Percentiles rank a stretch among this genome's conserved stretches.
These are phyloP conservation scores for Oryza glumipatula DNA, from an alignment of 176 grass and related monocot genomes.

Conservation along the genomic window DNA sequence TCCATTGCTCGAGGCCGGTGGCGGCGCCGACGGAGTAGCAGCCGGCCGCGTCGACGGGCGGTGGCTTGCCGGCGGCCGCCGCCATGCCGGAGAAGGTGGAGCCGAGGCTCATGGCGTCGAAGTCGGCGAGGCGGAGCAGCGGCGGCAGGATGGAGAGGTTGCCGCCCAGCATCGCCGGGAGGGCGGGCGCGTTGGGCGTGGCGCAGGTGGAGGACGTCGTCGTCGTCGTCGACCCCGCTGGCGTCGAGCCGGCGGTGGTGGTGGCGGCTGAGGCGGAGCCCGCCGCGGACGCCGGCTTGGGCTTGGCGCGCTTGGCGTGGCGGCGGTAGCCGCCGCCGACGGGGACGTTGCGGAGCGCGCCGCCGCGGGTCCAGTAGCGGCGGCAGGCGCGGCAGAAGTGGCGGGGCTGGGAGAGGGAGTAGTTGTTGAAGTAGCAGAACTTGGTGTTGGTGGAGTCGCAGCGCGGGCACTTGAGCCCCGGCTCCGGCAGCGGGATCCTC, in stretches of 20 bases:
- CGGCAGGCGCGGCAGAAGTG: slow-evolving; percentile 95
- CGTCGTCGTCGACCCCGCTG: slow-evolving; percentile 29
- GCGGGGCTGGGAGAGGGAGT: slow-evolving; percentile 83
- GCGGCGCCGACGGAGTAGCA: slow-evolving; percentile 25
- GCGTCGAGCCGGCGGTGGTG: neutral
- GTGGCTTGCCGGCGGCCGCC: neutral
- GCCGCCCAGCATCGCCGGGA: slow-evolving; percentile 37
- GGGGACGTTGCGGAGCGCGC: slow-evolving; percentile 85
- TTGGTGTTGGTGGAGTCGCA: slow-evolving; percentile 94
- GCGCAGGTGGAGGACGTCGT: slow-evolving; percentile 42
- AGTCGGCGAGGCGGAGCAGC: slow-evolving; percentile 59
- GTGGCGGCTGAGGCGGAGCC: neutral
- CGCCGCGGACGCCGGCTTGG: slow-evolving; percentile 12
- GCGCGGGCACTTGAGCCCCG: slow-evolving; percentile 85
- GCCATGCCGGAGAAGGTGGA: slow-evolving; percentile 49
- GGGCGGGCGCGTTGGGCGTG: neutral
- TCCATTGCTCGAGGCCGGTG: slow-evolving; percentile 53
- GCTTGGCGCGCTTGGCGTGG: slow-evolving; percentile 63
- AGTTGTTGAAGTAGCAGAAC: slow-evolving; percentile 99
- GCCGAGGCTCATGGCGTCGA: slow-evolving; percentile 61
- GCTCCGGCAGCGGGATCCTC: slow-evolving; percentile 71
- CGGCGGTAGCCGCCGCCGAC: slow-evolving; percentile 86
- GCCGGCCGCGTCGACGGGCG: neutral
- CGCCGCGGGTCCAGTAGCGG: slow-evolving; percentile 98
- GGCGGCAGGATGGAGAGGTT: slow-evolving; percentile 55